These are phyloP conservation scores for Fusarium ambrosium DNA, from an alignment of 2,329 filamentous ascomycete genomes.

Conservation along the genomic window DNA sequence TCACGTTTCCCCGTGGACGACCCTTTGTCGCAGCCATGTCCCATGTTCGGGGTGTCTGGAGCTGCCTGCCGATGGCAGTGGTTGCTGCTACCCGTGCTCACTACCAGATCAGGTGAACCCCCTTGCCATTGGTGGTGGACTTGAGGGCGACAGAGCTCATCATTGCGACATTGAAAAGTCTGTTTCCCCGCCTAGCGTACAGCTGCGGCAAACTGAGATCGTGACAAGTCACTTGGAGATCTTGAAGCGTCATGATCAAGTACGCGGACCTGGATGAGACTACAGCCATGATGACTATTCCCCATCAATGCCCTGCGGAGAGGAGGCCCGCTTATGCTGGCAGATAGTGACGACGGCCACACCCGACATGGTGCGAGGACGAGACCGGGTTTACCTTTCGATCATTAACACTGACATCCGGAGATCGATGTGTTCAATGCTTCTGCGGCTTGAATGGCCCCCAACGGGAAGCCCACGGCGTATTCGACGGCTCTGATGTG, in stretches of 20 bases:
- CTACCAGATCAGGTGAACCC: constrained; percentile 23
- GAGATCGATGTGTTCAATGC: constrained; percentile 6
- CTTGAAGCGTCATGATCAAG: background rate
- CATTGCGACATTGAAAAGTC: constrained; percentile 19
- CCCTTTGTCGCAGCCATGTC: constrained; percentile 37
- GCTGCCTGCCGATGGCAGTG: constrained; percentile 26
- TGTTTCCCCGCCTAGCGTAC: constrained; percentile 9
- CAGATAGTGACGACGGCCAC: background rate
- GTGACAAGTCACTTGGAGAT: constrained; percentile 23
- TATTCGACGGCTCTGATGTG: constrained; percentile 31
- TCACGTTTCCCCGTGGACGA: constrained; percentile 39
- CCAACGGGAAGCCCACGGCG: constrained; percentile 10
- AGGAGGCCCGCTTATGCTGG: background rate
- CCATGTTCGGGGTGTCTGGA: constrained; percentile 27
- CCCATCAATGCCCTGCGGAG: background rate
- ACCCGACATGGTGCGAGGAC: background rate
- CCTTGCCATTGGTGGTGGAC: constrained; percentile 16
- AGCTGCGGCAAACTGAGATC: constrained; percentile 15
- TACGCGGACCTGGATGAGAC: constrained; percentile 1
- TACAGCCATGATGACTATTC: background rate
- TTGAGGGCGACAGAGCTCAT: constrained; percentile 21
- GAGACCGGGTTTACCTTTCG: background rate
- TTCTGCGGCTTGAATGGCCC: background rate
- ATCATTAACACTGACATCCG: background rate
- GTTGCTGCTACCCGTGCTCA: constrained; percentile 27